phyloP scores from a whole-genome alignment of 2,329 filamentous ascomycete genomes.

The Diaporthe caulivora region DNA sequence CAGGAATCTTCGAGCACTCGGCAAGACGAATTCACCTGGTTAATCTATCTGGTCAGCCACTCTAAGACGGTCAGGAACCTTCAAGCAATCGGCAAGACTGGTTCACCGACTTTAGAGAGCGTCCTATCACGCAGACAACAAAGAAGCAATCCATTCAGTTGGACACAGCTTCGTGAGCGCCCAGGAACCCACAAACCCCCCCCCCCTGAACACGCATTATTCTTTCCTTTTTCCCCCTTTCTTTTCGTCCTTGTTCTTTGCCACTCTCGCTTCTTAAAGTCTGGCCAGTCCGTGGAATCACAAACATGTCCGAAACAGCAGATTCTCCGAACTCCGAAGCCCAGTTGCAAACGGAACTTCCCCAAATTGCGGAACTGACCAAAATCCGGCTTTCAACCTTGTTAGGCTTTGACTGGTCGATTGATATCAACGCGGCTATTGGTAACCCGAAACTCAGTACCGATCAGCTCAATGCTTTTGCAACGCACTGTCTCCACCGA shows the following conservation, averaged over 20 bases:
- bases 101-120: not conserved
- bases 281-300: not conserved
- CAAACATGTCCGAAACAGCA: not conserved
- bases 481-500: not conserved
- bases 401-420: not conserved
- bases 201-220: no score
- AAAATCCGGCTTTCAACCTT: not conserved
- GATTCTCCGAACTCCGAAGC: not conserved
- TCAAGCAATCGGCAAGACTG: not conserved
- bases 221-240: not conserved
- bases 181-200: no score
- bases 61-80: not conserved
- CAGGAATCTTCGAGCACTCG: not conserved
- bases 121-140: not conserved
- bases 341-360: not conserved
- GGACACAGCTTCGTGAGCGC: no score
- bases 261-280: not conserved
- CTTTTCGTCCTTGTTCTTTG: not conserved
- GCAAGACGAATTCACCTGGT: not conserved
- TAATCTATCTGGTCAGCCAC: not conserved
- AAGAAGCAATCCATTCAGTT: no score
- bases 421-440: not conserved
- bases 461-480: not conserved
- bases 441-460: not conserved
- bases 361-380: not conserved